Evolutionary conservation across 257 asterid genomes (phyloP), one percentile per base, ranked within the genome.

Genomic region (Catharanthus roseus): DNA sequence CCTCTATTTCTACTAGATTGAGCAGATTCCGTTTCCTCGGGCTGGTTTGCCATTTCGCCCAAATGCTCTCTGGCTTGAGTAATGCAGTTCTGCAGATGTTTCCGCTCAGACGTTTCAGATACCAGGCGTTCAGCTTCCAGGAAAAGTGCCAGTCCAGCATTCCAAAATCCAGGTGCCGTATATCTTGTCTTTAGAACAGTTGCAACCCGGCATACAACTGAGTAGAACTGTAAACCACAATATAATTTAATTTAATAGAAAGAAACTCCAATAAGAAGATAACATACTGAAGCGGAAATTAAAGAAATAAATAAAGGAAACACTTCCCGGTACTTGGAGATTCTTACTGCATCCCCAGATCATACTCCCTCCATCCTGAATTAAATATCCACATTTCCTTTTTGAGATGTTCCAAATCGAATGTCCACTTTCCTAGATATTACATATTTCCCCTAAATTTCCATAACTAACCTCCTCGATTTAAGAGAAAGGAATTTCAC

Each of bases 111-210:
- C 45, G 79, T 78, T 58, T 84, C 83, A 9, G 82, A 74, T 36
- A 86, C 80, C 28, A 91, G 80, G 60, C n/a, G 83, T 67, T 81
- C 87, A 21, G 92, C 91, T 34, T 91, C 96, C 53, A 84, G 75
- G 82, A 93, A 93, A 73, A 93, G 93, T 78, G 69, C 71, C 49
- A 88, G 86, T 50, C 99, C 99, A 16, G 92, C 86, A 79, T 78
- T 85, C 99, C 99, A 93, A 77, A 93, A 93, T 65, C 96, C 97
- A 13, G 92, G 95, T 23, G 96, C 80, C 11, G 99, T 93, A 81
- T 93, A 89, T 75, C 99, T 83, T 2, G 99, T 82, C 88, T 89
- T 93, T 83, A 93, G 81, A 73, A 93, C 77, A 75, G 96, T 89
- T 36, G 92, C 95, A 78, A 85, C 97, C 38, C 97, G 92, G 65